A percentile compares a stretch with the other conserved stretches of the same genome.
Conservation (phyloP, 129 eudicot genomes). For the Smallanthus sonchifolius region DNA sequence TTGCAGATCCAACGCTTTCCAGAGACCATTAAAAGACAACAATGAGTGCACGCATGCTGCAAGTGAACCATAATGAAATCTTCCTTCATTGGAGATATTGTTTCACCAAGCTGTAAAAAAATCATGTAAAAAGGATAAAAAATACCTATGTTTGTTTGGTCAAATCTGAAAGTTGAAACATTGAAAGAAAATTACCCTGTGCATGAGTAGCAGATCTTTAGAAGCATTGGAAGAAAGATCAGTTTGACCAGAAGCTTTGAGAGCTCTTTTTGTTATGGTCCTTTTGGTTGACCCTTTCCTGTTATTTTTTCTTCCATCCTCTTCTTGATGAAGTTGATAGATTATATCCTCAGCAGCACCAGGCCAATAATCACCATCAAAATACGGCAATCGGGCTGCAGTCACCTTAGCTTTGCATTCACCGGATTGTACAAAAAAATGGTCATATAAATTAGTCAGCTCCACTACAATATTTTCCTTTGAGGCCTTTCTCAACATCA, state of each 20-base stretch:
- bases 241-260: slow-evolving; percentile 82
- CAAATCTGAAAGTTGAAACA: too few relatives aligned
- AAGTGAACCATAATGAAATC: slow-evolving; percentile 99
- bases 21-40: slow-evolving; percentile 81
- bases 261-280: slow-evolving; percentile 68
- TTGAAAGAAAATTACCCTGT: slow-evolving; percentile 46
- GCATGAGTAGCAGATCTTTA: slow-evolving; percentile 89
- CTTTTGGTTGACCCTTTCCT: slow-evolving; percentile 76
- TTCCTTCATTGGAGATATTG: slow-evolving; percentile 93
- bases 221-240: slow-evolving; percentile 96
- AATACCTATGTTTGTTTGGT: too few relatives aligned
- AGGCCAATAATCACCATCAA: slow-evolving; percentile 99
- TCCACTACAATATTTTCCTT: slow-evolving; percentile 84
- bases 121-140: background rate
- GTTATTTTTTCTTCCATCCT: slow-evolving; percentile 70
- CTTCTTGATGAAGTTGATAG: slow-evolving; percentile 76
- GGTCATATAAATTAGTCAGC: slow-evolving; percentile 80
- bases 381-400: slow-evolving; percentile 90
- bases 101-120: slow-evolving; percentile 82
- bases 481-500: slow-evolving; percentile 85
- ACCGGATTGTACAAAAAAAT: slow-evolving; percentile 75
- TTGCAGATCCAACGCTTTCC: slow-evolving; percentile 92
- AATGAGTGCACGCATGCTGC: slow-evolving; percentile 91
- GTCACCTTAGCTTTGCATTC: slow-evolving; percentile 96
- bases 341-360: slow-evolving; percentile 99